A percentile compares a stretch with the other conserved stretches of the same genome.
Conservation (phyloP, 2,329 filamentous ascomycete genomes). For the Colletotrichum acutatum region DNA sequence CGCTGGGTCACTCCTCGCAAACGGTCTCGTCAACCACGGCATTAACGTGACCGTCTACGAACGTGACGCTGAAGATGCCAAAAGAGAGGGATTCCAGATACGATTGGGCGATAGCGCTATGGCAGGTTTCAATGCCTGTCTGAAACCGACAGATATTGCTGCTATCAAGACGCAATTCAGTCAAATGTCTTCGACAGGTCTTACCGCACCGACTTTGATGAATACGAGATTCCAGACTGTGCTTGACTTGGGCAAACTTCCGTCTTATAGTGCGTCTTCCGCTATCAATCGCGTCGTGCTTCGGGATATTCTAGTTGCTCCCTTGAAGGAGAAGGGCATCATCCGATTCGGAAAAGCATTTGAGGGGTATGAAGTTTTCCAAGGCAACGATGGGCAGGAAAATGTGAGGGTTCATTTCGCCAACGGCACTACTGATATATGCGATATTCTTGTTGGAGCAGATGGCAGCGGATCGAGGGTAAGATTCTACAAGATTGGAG, state of each 20-base stretch:
- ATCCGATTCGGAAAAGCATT: constrained; percentile 5
- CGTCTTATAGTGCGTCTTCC: background rate
- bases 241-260: constrained; percentile 5
- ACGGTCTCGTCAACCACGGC: background rate
- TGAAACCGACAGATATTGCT: background rate
- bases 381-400: background rate
- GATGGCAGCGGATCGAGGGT: constrained; percentile 15
- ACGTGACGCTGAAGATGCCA: background rate
- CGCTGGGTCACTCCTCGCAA: background rate
- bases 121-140: background rate
- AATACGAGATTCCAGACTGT: constrained; percentile 4
- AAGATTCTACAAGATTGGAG: background rate
- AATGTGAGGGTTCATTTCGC: background rate
- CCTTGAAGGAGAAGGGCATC: background rate
- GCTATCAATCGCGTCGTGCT: constrained; percentile 9
- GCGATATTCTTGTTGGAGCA: constrained; percentile 1
- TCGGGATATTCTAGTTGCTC: background rate
- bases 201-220: constrained; percentile 1
- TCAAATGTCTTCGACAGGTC: background rate
- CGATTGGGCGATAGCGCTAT: background rate
- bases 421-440: background rate
- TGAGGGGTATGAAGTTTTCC: background rate
- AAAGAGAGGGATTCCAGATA: constrained; percentile 16
- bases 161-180: background rate
- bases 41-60: constrained; percentile 3